phyloP scores from a whole-genome alignment of 208 protist species.

The Novymonas esmeraldas region DNA sequence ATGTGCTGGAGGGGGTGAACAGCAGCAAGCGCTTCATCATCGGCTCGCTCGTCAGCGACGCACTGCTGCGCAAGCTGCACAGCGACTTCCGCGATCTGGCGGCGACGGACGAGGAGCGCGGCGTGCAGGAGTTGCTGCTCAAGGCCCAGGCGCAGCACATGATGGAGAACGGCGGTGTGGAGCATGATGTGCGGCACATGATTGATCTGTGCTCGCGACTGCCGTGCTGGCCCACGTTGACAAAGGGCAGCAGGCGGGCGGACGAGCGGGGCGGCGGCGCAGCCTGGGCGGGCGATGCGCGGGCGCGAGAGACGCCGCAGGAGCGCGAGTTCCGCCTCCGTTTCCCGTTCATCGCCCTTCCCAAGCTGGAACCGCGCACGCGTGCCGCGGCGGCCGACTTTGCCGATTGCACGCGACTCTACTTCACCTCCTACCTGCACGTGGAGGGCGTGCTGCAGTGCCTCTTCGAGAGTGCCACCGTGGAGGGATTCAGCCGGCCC shows the following conservation, averaged over 20 bases:
- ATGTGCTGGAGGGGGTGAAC: constrained; percentile 56
- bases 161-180: constrained; percentile 44
- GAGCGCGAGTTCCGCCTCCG: constrained; percentile 51
- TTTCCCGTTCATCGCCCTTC: constrained; percentile 55
- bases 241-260: background rate
- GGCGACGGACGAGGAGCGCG: constrained; percentile 35
- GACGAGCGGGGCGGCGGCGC: constrained; percentile 5
- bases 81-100: constrained; percentile 46
- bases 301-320: constrained; percentile 21
- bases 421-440: constrained; percentile 54
- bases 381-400: constrained; percentile 15
- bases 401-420: constrained; percentile 41
- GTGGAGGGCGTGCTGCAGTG: constrained; percentile 58
- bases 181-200: constrained; percentile 47
- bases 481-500: constrained; percentile 40
- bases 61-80: constrained; percentile 39
- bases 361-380: constrained; percentile 14
- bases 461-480: constrained; percentile 49
- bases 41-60: constrained; percentile 49
- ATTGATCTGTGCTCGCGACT: constrained; percentile 30
- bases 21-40: constrained; percentile 71
- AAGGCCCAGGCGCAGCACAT: constrained; percentile 51
- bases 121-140: constrained; percentile 40
- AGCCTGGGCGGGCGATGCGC: constrained; percentile 4
- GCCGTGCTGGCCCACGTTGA: constrained; percentile 11